These are phyloP conservation scores for Nothophoma quercina DNA, from an alignment of 2,329 filamentous ascomycete species.

Conservation along the genomic window DNA sequence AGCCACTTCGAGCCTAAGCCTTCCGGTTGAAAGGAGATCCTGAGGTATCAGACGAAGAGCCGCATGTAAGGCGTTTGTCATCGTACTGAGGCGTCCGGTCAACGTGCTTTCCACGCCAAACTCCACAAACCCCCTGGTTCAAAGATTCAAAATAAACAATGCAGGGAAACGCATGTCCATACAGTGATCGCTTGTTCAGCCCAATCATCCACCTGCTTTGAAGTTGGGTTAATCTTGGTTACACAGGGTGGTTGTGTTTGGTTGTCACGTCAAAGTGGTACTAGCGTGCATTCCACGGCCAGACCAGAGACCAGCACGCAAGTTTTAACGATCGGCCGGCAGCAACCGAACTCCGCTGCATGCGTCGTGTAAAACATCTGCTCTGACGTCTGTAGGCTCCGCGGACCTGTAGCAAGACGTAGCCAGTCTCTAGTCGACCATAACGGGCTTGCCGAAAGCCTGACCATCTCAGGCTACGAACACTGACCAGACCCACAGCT, in stretches of 20 bases:
- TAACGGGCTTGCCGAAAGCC: constrained; percentile 28
- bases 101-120: constrained; percentile 25
- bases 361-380: constrained; percentile 29
- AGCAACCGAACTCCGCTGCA: constrained; percentile 44
- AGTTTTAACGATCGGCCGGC: constrained; percentile 40
- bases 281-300: constrained; percentile 40
- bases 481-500: constrained; percentile 16
- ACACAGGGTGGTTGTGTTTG: constrained; percentile 39
- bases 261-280: constrained; percentile 28
- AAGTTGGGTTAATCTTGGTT: constrained; percentile 25
- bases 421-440: constrained; percentile 24
- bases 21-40: constrained; percentile 1
- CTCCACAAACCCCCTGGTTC: constrained; percentile 25
- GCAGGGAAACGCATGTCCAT: constrained; percentile 6
- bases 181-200: background rate
- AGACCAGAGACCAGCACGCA: constrained; percentile 19
- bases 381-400: constrained; percentile 24
- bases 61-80: constrained; percentile 21
- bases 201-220: constrained; percentile 17
- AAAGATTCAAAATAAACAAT: constrained; percentile 18
- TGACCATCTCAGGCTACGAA: background rate
- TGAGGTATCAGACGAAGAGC: constrained; percentile 7
- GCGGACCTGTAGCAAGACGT: constrained; percentile 14
- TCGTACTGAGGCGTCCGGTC: constrained; percentile 21
- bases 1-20: background rate